A percentile compares a stretch with the other conserved stretches of the same genome.
Conservation (phyloP, 345 rosid genomes). For the Eucalyptus coolabah region DNA sequence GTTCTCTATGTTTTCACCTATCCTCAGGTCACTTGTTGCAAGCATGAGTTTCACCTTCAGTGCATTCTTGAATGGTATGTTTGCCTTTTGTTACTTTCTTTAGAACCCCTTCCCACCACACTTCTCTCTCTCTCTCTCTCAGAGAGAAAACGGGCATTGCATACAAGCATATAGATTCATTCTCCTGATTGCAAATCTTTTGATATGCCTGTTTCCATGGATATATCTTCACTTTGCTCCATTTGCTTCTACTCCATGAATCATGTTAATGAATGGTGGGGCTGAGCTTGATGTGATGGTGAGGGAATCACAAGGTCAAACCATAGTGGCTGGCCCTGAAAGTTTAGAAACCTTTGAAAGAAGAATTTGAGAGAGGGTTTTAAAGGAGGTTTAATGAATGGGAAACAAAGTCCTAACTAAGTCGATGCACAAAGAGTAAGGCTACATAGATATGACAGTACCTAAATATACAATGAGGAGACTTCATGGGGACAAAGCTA, state of each 20-base stretch:
- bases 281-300: neutral
- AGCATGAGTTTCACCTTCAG: slow-evolving; percentile 76
- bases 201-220: neutral
- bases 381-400: neutral
- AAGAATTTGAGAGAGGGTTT: neutral
- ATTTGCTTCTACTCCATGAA: neutral
- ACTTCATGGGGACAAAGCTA: neutral
- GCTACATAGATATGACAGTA: neutral
- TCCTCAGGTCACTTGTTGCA: slow-evolving; percentile 58
- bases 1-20: neutral
- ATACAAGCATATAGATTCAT: neutral
- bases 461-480: neutral
- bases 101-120: neutral
- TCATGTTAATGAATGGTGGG: neutral
- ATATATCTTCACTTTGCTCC: neutral
- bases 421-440: neutral
- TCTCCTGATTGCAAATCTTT: neutral
- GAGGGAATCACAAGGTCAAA: neutral
- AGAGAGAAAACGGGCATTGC: neutral
- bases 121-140: neutral
- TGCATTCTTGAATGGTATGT: slow-evolving; percentile 73
- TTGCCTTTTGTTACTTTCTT: neutral
- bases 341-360: neutral
- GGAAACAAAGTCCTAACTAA: neutral
- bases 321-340: neutral